A percentile compares a stretch with the other conserved stretches of the same genome.
phyloP scores from a whole-genome alignment of 2,329 filamentous ascomycete genomes.

The Trichocomaceae sp. region DNA sequence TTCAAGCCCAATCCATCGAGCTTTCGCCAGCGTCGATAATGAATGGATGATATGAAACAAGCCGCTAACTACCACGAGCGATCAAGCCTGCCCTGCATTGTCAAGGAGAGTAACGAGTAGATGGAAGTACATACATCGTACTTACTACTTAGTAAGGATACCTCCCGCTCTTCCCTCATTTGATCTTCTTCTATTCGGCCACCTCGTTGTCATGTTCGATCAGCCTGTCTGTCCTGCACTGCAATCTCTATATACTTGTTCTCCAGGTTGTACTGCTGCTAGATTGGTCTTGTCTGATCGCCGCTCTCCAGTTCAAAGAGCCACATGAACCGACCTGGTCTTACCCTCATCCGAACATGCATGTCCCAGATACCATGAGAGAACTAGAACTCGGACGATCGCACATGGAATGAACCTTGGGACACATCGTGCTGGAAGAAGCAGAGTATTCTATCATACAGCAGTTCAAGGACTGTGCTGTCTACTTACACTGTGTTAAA shows the following conservation, averaged over 20 bases:
- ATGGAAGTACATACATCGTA: not conserved
- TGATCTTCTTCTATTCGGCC: not conserved
- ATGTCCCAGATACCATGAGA: not conserved
- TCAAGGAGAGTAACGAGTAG: not conserved
- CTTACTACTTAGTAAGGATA: not conserved
- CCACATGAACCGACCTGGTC: not conserved
- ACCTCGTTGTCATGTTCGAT: not conserved
- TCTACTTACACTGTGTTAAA: not conserved
- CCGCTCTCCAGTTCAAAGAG: not conserved
- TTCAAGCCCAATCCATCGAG: not conserved
- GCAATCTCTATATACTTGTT: not conserved
- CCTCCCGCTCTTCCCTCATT: conserved; percentile 1
- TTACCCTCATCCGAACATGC: conserved; percentile 5
- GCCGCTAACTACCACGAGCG: not conserved
- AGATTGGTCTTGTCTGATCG: not conserved
- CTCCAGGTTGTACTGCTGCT: not conserved
- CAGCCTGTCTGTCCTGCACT: not conserved
- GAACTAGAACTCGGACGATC: not conserved
- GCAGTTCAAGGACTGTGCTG: not conserved
- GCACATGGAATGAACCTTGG: not conserved
- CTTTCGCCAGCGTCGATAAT: not conserved
- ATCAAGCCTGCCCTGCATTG: not conserved
- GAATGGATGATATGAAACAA: no score
- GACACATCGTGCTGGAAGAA: not conserved
- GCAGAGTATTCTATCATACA: not conserved